phyloP scores from a whole-genome alignment of 495 filamentous ascomycete genomes.

The Penicillium steckii region DNA sequence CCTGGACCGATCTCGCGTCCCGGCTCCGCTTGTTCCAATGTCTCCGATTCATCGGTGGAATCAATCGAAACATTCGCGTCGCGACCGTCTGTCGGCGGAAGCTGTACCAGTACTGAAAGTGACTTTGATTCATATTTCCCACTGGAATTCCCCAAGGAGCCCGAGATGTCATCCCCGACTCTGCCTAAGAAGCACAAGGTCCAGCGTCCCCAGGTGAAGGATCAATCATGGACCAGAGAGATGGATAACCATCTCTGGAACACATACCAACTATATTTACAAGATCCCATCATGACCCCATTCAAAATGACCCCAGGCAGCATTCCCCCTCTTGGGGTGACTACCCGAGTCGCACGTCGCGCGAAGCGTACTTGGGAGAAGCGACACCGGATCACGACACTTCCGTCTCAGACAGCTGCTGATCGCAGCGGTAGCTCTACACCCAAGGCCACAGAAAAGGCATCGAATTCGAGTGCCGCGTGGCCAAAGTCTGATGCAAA shows the following conservation, averaged over 20 bases:
- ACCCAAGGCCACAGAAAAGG: constrained; percentile 40
- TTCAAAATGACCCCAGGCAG: constrained; percentile 86
- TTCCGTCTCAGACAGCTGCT: constrained; percentile 3
- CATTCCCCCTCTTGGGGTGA: constrained; percentile 86
- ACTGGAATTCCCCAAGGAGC: constrained; percentile 39
- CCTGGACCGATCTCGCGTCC: constrained; percentile 50
- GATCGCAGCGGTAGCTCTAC: constrained; percentile 64
- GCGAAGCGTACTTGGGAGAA: constrained; percentile 78
- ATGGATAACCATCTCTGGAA: constrained; percentile 96
- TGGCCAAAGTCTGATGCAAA: constrained; percentile 86
- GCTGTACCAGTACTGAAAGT: constrained; percentile 67
- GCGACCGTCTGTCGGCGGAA: constrained; percentile 62
- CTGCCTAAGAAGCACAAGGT: constrained; percentile 22
- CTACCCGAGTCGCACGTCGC: constrained; percentile 81
- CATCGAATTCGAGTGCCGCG: constrained; percentile 27
- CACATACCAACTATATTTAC: constrained; percentile 81
- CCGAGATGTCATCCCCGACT: constrained; percentile 32
- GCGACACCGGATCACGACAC: constrained; percentile 12
- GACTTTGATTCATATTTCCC: constrained; percentile 60
- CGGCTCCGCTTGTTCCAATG: constrained; percentile 57
- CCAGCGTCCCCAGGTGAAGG: constrained; percentile 5
- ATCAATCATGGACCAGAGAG: constrained; percentile 71
- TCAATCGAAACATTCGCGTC: constrained; percentile 65
- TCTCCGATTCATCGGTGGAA: constrained; percentile 69
- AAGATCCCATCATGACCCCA: constrained; percentile 89